Conservation (phyloP, 2,329 filamentous ascomycete genomes). For the Paracoccidioides lutzii region DNA sequence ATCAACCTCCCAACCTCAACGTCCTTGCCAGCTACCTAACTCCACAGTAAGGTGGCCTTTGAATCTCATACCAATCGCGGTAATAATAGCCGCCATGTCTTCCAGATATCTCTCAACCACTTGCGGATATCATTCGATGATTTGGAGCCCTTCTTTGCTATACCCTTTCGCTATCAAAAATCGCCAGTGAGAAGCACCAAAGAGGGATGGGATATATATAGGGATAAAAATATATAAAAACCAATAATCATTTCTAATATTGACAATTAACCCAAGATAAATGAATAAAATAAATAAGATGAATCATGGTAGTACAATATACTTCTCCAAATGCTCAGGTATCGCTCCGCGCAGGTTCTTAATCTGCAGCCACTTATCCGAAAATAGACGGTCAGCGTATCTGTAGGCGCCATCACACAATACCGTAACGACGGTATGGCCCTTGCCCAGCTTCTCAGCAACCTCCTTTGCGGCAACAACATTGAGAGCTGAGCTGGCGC, state of each 20-base stretch:
- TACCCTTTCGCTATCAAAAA: too few relatives aligned
- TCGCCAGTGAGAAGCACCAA: too few relatives aligned
- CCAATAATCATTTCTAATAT: not conserved
- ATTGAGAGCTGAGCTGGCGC: conserved; percentile 85
- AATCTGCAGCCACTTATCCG: conserved; percentile 72
- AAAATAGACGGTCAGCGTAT: conserved; percentile 90
- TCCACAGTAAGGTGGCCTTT: too few relatives aligned
- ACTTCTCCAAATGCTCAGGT: conserved; percentile 76
- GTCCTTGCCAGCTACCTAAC: too few relatives aligned
- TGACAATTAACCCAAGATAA: not conserved
- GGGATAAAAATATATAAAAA: not conserved
- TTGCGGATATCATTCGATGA: too few relatives aligned
- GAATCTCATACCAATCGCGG: too few relatives aligned
- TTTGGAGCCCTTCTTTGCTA: too few relatives aligned
- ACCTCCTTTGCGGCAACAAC: conserved; percentile 92
- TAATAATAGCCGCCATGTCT: too few relatives aligned
- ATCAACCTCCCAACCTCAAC: too few relatives aligned
- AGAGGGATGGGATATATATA: too few relatives aligned
- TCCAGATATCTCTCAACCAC: too few relatives aligned
- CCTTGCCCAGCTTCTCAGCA: conserved; percentile 75
- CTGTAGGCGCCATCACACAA: conserved; percentile 94
- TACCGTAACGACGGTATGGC: conserved; percentile 84
- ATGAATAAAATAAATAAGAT: not conserved
- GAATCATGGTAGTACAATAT: conserved; percentile 71
- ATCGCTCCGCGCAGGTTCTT: conserved; percentile 75